These are phyloP conservation scores for Onygenales sp. DNA, from an alignment of 2,329 filamentous ascomycete genomes.

Conservation along the genomic window DNA sequence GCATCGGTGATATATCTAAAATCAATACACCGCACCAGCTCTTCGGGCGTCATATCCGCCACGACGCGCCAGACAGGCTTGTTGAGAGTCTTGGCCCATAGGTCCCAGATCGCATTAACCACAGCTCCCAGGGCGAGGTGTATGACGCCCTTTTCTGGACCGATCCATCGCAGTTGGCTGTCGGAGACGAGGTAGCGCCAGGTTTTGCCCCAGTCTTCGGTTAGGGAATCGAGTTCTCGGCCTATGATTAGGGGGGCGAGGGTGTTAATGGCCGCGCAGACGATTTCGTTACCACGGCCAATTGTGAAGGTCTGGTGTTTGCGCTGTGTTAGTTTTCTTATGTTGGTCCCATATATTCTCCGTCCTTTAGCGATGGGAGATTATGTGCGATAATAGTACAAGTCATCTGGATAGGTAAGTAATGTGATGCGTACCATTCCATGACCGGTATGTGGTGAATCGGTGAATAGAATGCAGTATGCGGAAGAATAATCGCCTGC, in stretches of 20 bases:
- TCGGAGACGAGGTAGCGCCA: conserved; percentile 90
- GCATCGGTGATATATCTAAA: conserved; percentile 93
- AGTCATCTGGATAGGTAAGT: too few relatives aligned
- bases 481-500: conserved; percentile 86
- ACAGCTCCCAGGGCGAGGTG: conserved; percentile 83
- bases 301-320: conserved; percentile 34
- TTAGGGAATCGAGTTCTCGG: conserved; percentile 66
- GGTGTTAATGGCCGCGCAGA: conserved; percentile 73
- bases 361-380: too few relatives aligned
- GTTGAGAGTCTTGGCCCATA: conserved; percentile 79
- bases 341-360: too few relatives aligned
- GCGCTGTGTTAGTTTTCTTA: background rate
- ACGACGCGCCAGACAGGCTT: conserved; percentile 91
- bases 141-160: conserved; percentile 87
- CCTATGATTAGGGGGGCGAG: conserved; percentile 67
- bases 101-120: conserved; percentile 86
- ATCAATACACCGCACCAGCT: conserved; percentile 81
- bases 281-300: conserved; percentile 77
- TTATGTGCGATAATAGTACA: too few relatives aligned
- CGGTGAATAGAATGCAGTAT: conserved; percentile 85
- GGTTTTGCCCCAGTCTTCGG: conserved; percentile 73
- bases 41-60: conserved; percentile 79
- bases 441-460: conserved; percentile 43
- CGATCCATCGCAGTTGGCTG: conserved; percentile 86
- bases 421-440: conserved; percentile 27